These are phyloP conservation scores for Nemania sp. DNA, from an alignment of 2,329 filamentous ascomycete genomes.

Conservation along the genomic window DNA sequence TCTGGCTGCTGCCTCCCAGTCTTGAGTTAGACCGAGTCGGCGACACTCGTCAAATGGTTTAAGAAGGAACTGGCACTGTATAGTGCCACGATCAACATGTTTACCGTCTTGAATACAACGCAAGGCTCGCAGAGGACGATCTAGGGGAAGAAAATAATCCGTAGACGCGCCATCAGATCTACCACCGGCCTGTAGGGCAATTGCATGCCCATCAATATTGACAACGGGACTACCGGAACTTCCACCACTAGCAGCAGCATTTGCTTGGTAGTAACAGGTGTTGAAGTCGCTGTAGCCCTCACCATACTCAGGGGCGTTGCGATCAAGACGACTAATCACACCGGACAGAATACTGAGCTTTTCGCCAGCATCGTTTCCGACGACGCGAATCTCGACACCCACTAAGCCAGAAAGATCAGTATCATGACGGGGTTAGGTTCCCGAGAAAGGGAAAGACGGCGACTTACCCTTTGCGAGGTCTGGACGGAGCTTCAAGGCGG, in stretches of 20 bases:
- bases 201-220: constrained; percentile 90
- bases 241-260: constrained; percentile 94
- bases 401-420: constrained; percentile 60
- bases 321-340: constrained; percentile 94
- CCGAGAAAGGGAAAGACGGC: not conserved
- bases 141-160: constrained; percentile 95
- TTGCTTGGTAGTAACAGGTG: constrained; percentile 95
- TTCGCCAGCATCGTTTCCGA: constrained; percentile 98
- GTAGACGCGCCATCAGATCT: constrained; percentile 95
- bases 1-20: constrained; percentile 88
- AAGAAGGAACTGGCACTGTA: constrained; percentile 96
- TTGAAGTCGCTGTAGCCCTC: constrained; percentile 99
- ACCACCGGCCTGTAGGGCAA: constrained; percentile 94
- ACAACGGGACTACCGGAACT: constrained; percentile 99
- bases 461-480: constrained; percentile 77
- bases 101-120: constrained; percentile 83
- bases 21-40: constrained; percentile 82
- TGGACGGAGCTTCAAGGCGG: constrained; percentile 82
- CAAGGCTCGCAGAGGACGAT: constrained; percentile 88
- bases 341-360: constrained; percentile 98
- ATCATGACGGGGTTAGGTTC: not conserved
- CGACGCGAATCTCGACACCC: constrained; percentile 93
- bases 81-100: constrained; percentile 89
- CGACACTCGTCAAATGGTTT: constrained; percentile 98
- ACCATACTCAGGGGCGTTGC: constrained; percentile 97